Base-by-base conservation (phyloP, 768 basidiomycete species). In the Porphyrellus cyaneotinctus region DNA sequence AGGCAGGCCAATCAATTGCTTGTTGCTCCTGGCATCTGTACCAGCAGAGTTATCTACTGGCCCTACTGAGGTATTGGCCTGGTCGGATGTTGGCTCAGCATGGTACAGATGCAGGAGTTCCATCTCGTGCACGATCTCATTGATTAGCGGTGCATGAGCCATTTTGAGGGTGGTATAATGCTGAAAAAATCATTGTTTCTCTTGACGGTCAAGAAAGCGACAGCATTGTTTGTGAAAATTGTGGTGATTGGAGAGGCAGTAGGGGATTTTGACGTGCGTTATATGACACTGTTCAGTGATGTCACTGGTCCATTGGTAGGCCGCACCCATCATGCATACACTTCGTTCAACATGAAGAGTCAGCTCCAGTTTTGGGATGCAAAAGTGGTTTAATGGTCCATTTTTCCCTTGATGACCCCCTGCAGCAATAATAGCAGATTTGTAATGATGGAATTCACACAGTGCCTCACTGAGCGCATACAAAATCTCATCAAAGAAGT, bases 301-400 rank as follows among this genome's bases (percentile, higher is more conserved):
- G 10, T 60, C 37, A 2, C 57, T 59, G 18, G 36, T 55, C 53
- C 57, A 60, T 9, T 60, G 53, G 32, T 58, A 54, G 3, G 68
- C 50, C 6, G 60, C 64, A 0, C 76, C 75, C 46, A 64, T 67
- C 1, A 38, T 28, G 2, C 49, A 41, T 15, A 71, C 70, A 43
- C 62, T 71, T 0, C 54, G 28, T 4, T 52, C 47, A 20, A 50
- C 62, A 6, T 49, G 23, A 7, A 62, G 59, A 0, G 51, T 53
- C 4, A 49, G 15, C 14, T 75, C 69, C 10, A 75, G 62, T 11
- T 58, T 57, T 1, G 33, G 51, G n/a, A 57, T 57, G 4, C 23
- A 28, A 8, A 58, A 57, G n/a, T 56, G 50, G 8, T 45, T 7
- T 0, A 56, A 20, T 3, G 43, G 54, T 1, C 56, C 35, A 1